phyloP scores from a whole-genome alignment of 2,329 filamentous ascomycete species.

The Talaromyces pinophilus region DNA sequence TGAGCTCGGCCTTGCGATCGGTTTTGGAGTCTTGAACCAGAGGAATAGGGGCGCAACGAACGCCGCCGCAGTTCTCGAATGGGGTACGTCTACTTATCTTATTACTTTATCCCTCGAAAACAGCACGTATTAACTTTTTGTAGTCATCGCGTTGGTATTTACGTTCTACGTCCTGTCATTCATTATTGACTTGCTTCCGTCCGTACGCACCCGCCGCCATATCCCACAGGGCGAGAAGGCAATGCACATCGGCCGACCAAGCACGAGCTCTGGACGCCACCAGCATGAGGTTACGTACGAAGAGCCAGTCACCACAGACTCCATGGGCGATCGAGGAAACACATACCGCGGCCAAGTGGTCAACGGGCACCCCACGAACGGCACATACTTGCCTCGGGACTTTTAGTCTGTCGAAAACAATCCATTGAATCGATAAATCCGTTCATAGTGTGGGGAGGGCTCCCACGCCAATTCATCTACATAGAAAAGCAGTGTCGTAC shows the following conservation, averaged over 20 bases:
- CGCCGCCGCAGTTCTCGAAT: slow-evolving; percentile 75
- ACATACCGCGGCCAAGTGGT: slow-evolving; percentile 26
- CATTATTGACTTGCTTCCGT: slow-evolving; percentile 81
- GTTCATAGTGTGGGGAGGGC: background rate
- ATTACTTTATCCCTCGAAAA: background rate
- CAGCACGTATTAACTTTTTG: background rate
- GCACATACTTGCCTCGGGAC: slow-evolving; percentile 6
- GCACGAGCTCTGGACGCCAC: slow-evolving; percentile 13
- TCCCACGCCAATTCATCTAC: background rate
- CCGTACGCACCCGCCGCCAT: slow-evolving; percentile 59
- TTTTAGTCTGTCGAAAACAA: background rate
- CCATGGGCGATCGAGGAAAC: slow-evolving; percentile 36
- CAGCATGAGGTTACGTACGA: slow-evolving; percentile 34
- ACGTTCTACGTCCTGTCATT: slow-evolving; percentile 87
- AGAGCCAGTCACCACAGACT: slow-evolving; percentile 43
- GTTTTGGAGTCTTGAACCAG: slow-evolving; percentile 62
- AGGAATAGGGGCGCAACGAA: slow-evolving; percentile 50
- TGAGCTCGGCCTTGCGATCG: slow-evolving; percentile 67
- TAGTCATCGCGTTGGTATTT: slow-evolving; percentile 75
- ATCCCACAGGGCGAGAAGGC: slow-evolving; percentile 42
- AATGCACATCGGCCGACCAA: slow-evolving; percentile 29
- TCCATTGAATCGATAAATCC: background rate
- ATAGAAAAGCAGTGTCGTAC: background rate
- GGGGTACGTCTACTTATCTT: slow-evolving; percentile 44
- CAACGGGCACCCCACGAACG: background rate